These are phyloP conservation scores for Aechmea fasciata DNA, from an alignment of 176 grass and related monocot species.

Conservation along the genomic window DNA sequence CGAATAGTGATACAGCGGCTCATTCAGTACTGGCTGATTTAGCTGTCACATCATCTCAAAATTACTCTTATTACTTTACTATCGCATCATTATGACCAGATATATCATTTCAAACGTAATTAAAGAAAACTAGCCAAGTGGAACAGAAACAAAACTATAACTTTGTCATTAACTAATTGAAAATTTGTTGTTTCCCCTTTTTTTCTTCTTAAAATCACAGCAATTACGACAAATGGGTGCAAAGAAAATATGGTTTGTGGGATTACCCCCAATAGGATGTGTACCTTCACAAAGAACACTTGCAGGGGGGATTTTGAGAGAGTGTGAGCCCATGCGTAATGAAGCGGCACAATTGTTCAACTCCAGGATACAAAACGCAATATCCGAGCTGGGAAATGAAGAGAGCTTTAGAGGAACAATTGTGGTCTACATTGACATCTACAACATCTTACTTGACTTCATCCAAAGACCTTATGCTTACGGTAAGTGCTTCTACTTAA, in stretches of 20 bases:
- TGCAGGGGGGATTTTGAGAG: constrained; percentile 10
- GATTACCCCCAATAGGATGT: constrained; percentile 58
- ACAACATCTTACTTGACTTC: constrained; percentile 36
- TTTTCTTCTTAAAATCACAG: constrained; percentile 8
- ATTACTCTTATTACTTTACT: no score
- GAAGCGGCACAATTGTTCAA: constrained; percentile 40
- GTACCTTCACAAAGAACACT: constrained; percentile 47
- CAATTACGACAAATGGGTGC: constrained; percentile 41
- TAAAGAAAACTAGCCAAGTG: no score
- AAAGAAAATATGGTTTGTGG: constrained; percentile 37
- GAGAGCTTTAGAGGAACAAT: constrained; percentile 6
- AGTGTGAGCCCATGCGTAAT: constrained; percentile 44
- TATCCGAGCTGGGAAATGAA: constrained; percentile 22
- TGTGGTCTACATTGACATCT: constrained; percentile 44
- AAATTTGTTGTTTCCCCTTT: neutral
- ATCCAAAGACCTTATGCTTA: constrained; percentile 29
- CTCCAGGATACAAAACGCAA: constrained; percentile 21
- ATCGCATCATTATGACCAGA: no score
- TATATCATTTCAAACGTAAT: no score
- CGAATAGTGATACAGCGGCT: no score
- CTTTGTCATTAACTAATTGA: no score
- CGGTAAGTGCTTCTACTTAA: constrained; percentile 16
- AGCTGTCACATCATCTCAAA: neutral
- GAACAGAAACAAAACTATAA: no score
- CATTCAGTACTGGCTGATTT: no score